A percentile compares a stretch with the other conserved stretches of the same genome.
phyloP scores from a whole-genome alignment of 2,329 filamentous ascomycete genomes.

The Tolypocladium endophyticum region DNA sequence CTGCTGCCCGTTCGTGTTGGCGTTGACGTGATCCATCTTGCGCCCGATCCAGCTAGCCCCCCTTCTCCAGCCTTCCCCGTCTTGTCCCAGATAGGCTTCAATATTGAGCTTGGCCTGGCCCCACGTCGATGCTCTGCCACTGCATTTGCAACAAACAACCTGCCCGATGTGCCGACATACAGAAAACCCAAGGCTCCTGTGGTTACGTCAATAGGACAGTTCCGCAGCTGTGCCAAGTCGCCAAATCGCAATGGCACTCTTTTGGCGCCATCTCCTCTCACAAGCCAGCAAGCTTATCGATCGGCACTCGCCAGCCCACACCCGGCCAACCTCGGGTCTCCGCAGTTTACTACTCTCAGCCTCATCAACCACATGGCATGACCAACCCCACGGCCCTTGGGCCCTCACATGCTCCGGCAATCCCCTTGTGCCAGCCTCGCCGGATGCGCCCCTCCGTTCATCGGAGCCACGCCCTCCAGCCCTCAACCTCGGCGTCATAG shows the following conservation, averaged over 20 bases:
- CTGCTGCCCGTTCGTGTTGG: not conserved
- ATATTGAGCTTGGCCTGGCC: not conserved
- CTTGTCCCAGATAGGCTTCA: not conserved
- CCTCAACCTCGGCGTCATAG: not conserved
- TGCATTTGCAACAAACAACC: not conserved
- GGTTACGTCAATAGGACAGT: too few species aligned
- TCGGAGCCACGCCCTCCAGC: not conserved
- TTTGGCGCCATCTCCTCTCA: not conserved
- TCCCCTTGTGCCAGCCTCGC: not conserved
- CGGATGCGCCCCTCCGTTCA: not conserved
- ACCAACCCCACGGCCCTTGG: not conserved
- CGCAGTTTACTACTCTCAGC: not conserved
- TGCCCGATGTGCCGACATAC: not conserved
- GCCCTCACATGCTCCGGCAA: not conserved
- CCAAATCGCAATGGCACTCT: not conserved
- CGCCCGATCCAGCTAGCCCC: not conserved
- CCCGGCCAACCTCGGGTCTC: constrained; percentile 1
- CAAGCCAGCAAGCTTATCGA: not conserved
- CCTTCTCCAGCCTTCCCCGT: not conserved
- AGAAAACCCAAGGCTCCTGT: not conserved
- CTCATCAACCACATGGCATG: not conserved
- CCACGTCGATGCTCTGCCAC: not conserved
- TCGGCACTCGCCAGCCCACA: not conserved
- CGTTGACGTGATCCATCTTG: not conserved
- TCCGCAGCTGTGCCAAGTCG: not conserved